phyloP scores from a whole-genome alignment of 768 basidiomycete genomes.

The Piloderma croceum region DNA sequence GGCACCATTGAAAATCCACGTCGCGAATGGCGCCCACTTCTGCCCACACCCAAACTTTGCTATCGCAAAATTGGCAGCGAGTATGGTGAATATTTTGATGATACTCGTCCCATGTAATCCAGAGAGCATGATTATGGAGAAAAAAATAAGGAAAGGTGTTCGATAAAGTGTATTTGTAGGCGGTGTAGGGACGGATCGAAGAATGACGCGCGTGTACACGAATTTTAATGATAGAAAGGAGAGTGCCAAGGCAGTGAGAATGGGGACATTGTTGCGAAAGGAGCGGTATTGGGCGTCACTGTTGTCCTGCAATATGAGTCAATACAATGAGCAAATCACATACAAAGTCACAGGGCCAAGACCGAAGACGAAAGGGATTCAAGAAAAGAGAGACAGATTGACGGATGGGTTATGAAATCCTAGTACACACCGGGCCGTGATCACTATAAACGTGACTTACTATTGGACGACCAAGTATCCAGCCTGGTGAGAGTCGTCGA shows the following conservation, averaged over 20 bases:
- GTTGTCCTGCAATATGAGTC: slow-evolving; percentile 59
- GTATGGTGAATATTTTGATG: slow-evolving; percentile 71
- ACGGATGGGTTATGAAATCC: no score
- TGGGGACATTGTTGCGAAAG: slow-evolving; percentile 75
- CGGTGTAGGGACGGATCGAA: slow-evolving; percentile 17
- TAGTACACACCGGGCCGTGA: no score
- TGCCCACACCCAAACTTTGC: slow-evolving; percentile 42
- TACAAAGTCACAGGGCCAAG: not conserved
- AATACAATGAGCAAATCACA: slow-evolving; percentile 3
- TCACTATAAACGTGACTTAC: slow-evolving; percentile 41
- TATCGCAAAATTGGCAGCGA: slow-evolving; percentile 64
- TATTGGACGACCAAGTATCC: slow-evolving; percentile 74
- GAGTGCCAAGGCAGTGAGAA: slow-evolving; percentile 46
- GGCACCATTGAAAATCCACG: slow-evolving; percentile 74
- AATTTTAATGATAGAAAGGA: slow-evolving; percentile 55
- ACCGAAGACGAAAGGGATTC: not conserved
- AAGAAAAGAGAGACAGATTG: not conserved
- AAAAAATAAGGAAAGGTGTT: slow-evolving; percentile 53
- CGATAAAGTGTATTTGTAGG: slow-evolving; percentile 28
- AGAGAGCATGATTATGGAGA: slow-evolving; percentile 59
- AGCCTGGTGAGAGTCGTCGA: slow-evolving; percentile 58
- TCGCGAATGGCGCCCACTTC: slow-evolving; percentile 43
- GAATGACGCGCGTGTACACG: slow-evolving; percentile 34
- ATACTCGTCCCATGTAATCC: slow-evolving; percentile 77
- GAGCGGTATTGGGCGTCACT: slow-evolving; percentile 88